Conservation (phyloP, 257 asterid species). For the Gardenia jasminoides region DNA sequence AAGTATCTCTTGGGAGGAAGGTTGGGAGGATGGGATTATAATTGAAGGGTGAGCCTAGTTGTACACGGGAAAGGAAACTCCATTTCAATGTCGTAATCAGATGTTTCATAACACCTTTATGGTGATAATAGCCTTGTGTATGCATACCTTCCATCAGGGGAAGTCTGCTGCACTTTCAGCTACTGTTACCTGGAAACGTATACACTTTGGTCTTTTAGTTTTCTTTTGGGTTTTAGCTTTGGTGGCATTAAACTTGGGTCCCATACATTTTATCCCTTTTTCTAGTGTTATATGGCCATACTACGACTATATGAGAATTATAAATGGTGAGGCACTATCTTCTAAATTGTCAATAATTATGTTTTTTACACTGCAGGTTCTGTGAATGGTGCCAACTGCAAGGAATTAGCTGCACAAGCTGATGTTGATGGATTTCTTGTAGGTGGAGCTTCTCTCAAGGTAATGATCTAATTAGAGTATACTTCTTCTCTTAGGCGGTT, state of each 20-base stretch:
- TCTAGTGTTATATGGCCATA: not conserved
- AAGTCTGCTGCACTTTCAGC: not conserved
- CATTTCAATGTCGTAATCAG: not conserved
- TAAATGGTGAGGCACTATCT: not conserved
- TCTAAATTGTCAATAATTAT: not conserved
- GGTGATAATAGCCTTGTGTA: not conserved
- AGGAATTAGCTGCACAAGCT: slow-evolving; percentile 66
- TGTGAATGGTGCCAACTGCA: slow-evolving; percentile 82
- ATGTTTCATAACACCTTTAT: not conserved
- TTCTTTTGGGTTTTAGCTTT: not conserved
- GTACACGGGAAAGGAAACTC: not conserved
- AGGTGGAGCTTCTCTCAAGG: slow-evolving; percentile 92
- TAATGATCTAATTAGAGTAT: slow-evolving; percentile 19
- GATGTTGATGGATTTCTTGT: slow-evolving; percentile 86
- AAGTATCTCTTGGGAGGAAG: not conserved
- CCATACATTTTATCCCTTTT: not conserved
- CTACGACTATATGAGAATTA: not conserved
- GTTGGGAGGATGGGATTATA: not conserved
- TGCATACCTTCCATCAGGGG: not conserved
- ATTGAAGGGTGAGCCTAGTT: not conserved
- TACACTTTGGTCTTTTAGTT: not conserved
- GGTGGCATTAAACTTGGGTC: not conserved
- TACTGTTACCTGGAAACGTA: not conserved
- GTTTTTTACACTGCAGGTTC: slow-evolving; percentile 46
- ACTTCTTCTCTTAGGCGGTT: not conserved